Evolutionary conservation across 768 basidiomycete species (phyloP), one percentile per base, ranked within the genome.

Genomic region (Mycena chlorophos): DNA sequence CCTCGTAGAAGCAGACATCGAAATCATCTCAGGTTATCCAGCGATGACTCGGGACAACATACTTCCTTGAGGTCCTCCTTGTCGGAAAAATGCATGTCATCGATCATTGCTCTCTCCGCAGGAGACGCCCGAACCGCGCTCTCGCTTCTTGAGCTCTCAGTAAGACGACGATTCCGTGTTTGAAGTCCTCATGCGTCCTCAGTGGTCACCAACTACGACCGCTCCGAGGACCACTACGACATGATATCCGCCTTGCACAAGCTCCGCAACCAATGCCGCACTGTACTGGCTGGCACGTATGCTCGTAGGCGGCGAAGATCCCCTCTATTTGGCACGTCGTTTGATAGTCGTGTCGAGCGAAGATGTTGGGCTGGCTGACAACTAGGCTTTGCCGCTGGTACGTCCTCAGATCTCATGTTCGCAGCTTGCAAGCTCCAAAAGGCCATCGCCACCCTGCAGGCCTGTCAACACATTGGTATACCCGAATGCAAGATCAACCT

Each of bases 271-370:
- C 5, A 78, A 78, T 63, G 92, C 90, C 0, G 91, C 91, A 5
- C 72, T 93, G 75, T 94, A 94, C 67, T 94, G 91, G 90, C 77
- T 94, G 20, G 90, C 91, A 10, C 80, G 89, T 48, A 92, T 92
- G 91, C 74, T 92, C 29, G 79, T 75, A 30, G 86, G 82, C 25
- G 91, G 90, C 19, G 91, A 92, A 67, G 91, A 94, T 69, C 88
- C 91, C 3, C 62, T 91, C 45, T 94, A 82, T 62, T 79, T 92
- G 55, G 86, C 84, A 4, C 76, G 89, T 30, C 76, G 89, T 51
- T 81, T 91, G 75, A 76, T 88, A 3, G 88, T 91, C 5, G 85
- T 88, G 61, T 91, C 92, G 2, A 89, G 88, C 59, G 92, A 94
- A 68, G 92, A 94, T 65, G 81, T 94, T 37, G 91, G 92, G 0